Conservation (phyloP, 1,139 yeast genomes). For the Candida sanyaensis region DNA sequence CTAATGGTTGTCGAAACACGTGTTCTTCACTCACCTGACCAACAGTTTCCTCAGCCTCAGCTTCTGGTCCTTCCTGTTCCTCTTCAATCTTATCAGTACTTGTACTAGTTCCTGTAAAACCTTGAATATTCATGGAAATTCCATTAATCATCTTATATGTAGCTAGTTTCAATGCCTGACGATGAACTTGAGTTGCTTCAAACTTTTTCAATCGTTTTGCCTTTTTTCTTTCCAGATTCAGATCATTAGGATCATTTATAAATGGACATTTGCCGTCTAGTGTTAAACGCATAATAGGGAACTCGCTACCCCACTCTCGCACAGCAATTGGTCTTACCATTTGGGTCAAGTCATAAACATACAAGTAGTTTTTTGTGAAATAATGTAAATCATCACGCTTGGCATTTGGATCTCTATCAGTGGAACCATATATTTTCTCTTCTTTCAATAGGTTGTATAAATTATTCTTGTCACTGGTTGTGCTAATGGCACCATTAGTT, state of each 20-base stretch:
- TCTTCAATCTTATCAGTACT: constrained; percentile 28
- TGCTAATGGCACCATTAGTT: constrained; percentile 1
- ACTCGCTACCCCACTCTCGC: constrained; percentile 71
- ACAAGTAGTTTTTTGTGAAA: constrained; percentile 65
- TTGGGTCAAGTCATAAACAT: constrained; percentile 81
- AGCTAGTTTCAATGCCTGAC: constrained; percentile 37
- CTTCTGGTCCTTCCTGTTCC: constrained; percentile 5
- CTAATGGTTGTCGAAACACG: constrained; percentile 27
- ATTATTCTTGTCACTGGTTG: constrained; percentile 20
- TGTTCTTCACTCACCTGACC: constrained; percentile 12
- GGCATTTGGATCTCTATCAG: constrained; percentile 87
- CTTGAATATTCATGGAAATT: constrained; percentile 17
- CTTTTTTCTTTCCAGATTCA: constrained; percentile 39
- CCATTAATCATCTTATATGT: constrained; percentile 36
- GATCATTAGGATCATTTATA: constrained; percentile 48
- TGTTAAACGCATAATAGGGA: constrained; percentile 46
- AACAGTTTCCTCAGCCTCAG: constrained; percentile 4
- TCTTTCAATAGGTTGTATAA: constrained; percentile 74
- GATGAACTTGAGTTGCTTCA: constrained; percentile 42
- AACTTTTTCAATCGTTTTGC: constrained; percentile 41
- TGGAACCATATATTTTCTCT: constrained; percentile 83
- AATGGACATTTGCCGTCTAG: constrained; percentile 76
- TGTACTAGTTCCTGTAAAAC: constrained; percentile 30
- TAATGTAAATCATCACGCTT: constrained; percentile 83
- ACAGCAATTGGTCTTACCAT: constrained; percentile 79